Evolutionary conservation across 78 protist genomes (phyloP).

Genomic region (Dictyostelium firmibasis): DNA sequence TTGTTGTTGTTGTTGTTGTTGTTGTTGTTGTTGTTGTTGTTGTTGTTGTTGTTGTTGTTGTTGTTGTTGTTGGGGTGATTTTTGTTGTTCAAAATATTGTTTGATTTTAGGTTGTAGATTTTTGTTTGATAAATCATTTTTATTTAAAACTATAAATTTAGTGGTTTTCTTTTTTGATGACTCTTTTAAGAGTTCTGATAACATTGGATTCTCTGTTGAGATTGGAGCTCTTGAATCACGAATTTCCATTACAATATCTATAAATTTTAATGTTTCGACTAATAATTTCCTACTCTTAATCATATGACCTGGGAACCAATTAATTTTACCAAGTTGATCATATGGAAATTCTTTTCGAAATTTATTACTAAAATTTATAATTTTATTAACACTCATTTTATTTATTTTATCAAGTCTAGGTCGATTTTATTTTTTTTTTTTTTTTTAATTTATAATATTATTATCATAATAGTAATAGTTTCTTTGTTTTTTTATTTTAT

Average conservation of each 20-base stretch:
- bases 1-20: not conserved
- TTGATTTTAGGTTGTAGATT: not conserved
- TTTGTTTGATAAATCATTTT: conserved; percentile 69
- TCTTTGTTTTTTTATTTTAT: not conserved
- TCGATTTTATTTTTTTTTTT: not conserved
- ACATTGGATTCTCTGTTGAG: conserved; percentile 51
- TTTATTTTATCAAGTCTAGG: not conserved
- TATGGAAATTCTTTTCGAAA: conserved; percentile 14
- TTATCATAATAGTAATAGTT: too few relatives aligned
- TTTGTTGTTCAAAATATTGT: not conserved
- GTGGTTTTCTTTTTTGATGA: not conserved
- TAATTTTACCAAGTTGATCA: conserved; percentile 35
- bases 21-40: too few relatives aligned
- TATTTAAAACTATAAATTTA: conserved; percentile 55
- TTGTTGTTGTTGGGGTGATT: not conserved
- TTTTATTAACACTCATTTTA: not conserved
- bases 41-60: not conserved
- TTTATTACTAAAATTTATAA: not conserved
- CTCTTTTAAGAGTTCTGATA: conserved; percentile 33
- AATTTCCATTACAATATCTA: conserved; percentile 72
- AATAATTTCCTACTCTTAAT: conserved; percentile 40
- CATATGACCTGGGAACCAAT: conserved; percentile 87
- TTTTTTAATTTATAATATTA: too few relatives aligned
- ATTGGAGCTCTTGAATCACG: conserved; percentile 77
- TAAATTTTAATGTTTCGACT: conserved; percentile 16